These are phyloP conservation scores for Mallotus nudiflorus DNA, from an alignment of 345 rosid species.

Conservation along the genomic window DNA sequence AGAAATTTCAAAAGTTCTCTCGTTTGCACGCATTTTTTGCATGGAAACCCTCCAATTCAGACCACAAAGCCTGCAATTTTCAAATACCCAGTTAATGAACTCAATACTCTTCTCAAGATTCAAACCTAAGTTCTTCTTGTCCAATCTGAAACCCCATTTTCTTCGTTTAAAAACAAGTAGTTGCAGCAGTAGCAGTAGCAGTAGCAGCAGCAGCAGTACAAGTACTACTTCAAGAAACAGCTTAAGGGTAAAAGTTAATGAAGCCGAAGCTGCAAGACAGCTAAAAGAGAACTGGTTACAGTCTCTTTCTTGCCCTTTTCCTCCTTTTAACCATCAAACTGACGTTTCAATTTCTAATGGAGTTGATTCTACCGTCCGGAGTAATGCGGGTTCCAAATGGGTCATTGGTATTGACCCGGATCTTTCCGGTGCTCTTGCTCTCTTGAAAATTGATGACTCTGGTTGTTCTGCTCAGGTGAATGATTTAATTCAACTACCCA, in stretches of 20 bases:
- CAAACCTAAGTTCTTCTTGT: constrained; percentile 6
- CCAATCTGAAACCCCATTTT: constrained; percentile 21
- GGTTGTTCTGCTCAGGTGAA: constrained; percentile 66
- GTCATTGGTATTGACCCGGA: constrained; percentile 86
- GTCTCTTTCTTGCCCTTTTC: constrained; percentile 52
- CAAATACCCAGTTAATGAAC: constrained; percentile 24
- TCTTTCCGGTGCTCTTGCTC: constrained; percentile 73
- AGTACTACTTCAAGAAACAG: background rate
- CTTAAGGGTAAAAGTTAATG: constrained; percentile 14
- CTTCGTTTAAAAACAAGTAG: background rate
- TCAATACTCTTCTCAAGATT: constrained; percentile 1
- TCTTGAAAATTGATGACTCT: constrained; percentile 49
- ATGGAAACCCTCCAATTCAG: constrained; percentile 20
- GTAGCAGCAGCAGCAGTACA: background rate
- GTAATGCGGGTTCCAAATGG: constrained; percentile 42
- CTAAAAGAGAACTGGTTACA: constrained; percentile 64
- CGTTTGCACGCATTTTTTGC: background rate
- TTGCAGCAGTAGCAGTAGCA: background rate
- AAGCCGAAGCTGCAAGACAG: constrained; percentile 29
- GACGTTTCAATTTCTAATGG: background rate
- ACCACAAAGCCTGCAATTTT: background rate
- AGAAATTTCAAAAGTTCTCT: background rate
- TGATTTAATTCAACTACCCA: background rate
- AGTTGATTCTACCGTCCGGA: constrained; percentile 11
- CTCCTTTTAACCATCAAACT: background rate